Evolutionary conservation across 371 early-diverging fungal genomes (phyloP).

Genomic region (Entomophthora muscae): DNA sequence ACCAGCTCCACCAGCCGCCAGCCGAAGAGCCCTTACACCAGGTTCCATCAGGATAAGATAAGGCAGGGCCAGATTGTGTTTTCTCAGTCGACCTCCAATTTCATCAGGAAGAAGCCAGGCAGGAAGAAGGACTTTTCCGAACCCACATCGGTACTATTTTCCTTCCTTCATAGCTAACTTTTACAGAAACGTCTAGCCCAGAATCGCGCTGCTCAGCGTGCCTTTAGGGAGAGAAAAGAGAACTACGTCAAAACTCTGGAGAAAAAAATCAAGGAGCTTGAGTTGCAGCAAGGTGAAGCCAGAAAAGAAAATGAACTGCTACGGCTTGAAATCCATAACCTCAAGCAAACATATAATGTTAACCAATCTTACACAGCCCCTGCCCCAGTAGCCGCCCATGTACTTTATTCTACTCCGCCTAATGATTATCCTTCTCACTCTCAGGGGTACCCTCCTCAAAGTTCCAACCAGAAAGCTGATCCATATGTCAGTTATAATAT

Average conservation of each 20-base stretch:
- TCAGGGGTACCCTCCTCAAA: too few species aligned
- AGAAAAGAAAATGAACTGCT: constrained; percentile 18
- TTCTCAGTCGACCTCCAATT: background rate
- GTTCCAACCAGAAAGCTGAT: too few species aligned
- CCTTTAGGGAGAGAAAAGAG: constrained; percentile 58
- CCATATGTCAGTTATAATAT: too few species aligned
- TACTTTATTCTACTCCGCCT: background rate
- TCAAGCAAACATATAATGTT: background rate
- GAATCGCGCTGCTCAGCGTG: constrained; percentile 60
- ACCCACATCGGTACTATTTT: background rate
- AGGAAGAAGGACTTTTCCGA: constrained; percentile 27
- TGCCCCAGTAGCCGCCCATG: background rate
- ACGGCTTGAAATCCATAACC: background rate
- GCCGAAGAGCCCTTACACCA: too few species aligned
- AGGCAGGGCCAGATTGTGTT: too few species aligned
- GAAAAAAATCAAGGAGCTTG: constrained; percentile 21
- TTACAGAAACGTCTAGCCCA: constrained; percentile 48
- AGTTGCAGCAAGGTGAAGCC: constrained; percentile 18
- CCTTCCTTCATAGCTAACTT: background rate
- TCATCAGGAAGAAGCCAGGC: constrained; percentile 25
- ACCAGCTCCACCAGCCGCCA: too few species aligned
- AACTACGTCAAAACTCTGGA: constrained; percentile 41
- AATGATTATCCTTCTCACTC: background rate
- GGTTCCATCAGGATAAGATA: too few species aligned
- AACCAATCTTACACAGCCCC: background rate